These are phyloP conservation scores for Calonectria fujianensis DNA, from an alignment of 2,329 filamentous ascomycete species.

Conservation along the genomic window DNA sequence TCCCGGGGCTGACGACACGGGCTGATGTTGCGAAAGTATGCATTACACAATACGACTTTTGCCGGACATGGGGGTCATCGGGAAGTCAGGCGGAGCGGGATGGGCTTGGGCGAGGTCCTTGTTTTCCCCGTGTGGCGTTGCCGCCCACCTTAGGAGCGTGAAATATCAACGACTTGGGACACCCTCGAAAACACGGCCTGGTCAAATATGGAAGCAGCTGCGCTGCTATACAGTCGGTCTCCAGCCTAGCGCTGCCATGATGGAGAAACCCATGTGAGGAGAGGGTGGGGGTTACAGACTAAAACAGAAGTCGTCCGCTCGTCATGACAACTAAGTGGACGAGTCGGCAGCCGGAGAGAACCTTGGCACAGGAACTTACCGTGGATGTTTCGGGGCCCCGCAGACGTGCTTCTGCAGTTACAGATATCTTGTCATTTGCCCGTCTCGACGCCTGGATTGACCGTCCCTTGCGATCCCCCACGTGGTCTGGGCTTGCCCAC, in stretches of 20 bases:
- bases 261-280: slow-evolving; percentile 36
- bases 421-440: slow-evolving; percentile 18
- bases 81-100: slow-evolving; percentile 1
- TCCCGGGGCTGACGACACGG: slow-evolving; percentile 5
- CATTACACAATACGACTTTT: slow-evolving; percentile 24
- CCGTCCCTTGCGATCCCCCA: slow-evolving; percentile 17
- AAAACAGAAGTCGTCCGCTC: slow-evolving; percentile 29
- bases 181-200: slow-evolving; percentile 26
- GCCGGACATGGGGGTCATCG: slow-evolving; percentile 13
- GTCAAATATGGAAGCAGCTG: slow-evolving; percentile 42
- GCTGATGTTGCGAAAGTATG: slow-evolving; percentile 1
- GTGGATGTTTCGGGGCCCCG: slow-evolving; percentile 25
- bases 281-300: slow-evolving; percentile 42
- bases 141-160: slow-evolving; percentile 10
- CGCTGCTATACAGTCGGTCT: slow-evolving; percentile 17
- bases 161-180: slow-evolving; percentile 14
- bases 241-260: slow-evolving; percentile 39
- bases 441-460: not conserved
- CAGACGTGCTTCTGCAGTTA: slow-evolving; percentile 33
- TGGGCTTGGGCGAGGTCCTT: slow-evolving; percentile 1
- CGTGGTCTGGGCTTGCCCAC: slow-evolving; percentile 14
- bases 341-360: slow-evolving; percentile 15
- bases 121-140: slow-evolving; percentile 15
- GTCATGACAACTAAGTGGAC: slow-evolving; percentile 17
- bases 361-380: slow-evolving; percentile 7